These are phyloP conservation scores for Penicillium sp. DNA, from an alignment of 2,329 filamentous ascomycete species.

Conservation along the genomic window DNA sequence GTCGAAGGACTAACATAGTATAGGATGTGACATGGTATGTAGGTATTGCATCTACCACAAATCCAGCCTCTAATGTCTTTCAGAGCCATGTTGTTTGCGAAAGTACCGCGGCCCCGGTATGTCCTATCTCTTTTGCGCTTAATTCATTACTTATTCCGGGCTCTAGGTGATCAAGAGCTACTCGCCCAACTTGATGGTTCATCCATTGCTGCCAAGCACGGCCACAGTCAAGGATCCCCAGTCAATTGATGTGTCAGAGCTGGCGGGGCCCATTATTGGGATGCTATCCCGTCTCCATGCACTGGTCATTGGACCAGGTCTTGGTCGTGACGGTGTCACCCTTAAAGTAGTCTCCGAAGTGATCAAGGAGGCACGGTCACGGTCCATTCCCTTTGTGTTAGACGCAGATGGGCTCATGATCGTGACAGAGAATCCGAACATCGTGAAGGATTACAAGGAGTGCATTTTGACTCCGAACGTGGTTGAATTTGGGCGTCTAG, in stretches of 20 bases:
- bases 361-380: constrained; percentile 68
- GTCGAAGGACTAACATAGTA: constrained; percentile 9
- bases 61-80: constrained; percentile 13
- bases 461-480: constrained; percentile 93
- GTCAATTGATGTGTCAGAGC: constrained; percentile 48
- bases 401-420: constrained; percentile 85
- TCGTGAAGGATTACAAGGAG: constrained; percentile 73
- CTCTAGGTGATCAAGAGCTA: constrained; percentile 90
- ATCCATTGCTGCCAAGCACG: constrained; percentile 84
- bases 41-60: not conserved
- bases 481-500: constrained; percentile 80
- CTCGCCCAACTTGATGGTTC: constrained; percentile 97
- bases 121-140: constrained; percentile 3
- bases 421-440: constrained; percentile 65
- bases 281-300: constrained; percentile 86
- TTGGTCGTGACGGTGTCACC: constrained; percentile 85
- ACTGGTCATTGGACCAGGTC: constrained; percentile 83
- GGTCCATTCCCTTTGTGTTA: constrained; percentile 70
- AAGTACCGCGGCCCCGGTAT: constrained; percentile 63
- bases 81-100: constrained; percentile 88
- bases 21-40: constrained; percentile 70
- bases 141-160: not conserved
- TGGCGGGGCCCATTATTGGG: constrained; percentile 64
- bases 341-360: constrained; percentile 76
- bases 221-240: constrained; percentile 47